Evolutionary conservation across 1,139 yeast species (phyloP), one percentile per base, ranked within the genome.

Genomic region (Taphrina communis): DNA sequence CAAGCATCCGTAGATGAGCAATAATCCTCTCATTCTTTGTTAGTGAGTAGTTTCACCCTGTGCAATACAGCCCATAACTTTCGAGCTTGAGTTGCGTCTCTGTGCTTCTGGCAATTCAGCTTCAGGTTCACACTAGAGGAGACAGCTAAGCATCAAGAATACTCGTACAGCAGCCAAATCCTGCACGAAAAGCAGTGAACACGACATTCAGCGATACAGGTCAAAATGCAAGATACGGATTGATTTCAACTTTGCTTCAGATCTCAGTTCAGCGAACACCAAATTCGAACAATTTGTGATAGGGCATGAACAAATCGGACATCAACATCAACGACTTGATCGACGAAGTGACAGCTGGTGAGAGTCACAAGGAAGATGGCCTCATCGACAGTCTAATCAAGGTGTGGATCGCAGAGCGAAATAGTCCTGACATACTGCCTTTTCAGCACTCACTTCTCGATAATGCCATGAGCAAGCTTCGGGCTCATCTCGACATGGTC

Each of bases 351-450:
- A 44, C 48, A 44, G 19, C 48, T 2, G 19, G 19, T 44, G 17
- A 17, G 9, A 17, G 3, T 12, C 48, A 44, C 3, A 7, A 44
- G 12, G 48, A 17, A 25, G 2, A 25, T 25, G 31, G 31, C 2
- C 31, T 53, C 38, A 17, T 62, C 17, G 35, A 62, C 14, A 52
- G 42, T 9, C 25, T 65, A n/a, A 46, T 51, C 3, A 57, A 44
- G 25, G 63, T 58, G 12, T 70, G 71, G 71, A 41, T 65, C 2
- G 35, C 62, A 5, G 71, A 70, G 41, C 61, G 71, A 6, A 60
- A 39, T 35, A 65, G 71, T 9, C 71, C 71, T 6, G 71, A 70
- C 11, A 35, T 70, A n/a, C 57, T 68, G 11, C 71, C 71, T 1
- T 70, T 50, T 25, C 56, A 60, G 9, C 31, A 36, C 14, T 52